Evolutionary conservation across 2,329 filamentous ascomycete genomes (phyloP), one percentile per base, ranked within the genome.

Genomic region (Sporothrix dimorphospora): DNA sequence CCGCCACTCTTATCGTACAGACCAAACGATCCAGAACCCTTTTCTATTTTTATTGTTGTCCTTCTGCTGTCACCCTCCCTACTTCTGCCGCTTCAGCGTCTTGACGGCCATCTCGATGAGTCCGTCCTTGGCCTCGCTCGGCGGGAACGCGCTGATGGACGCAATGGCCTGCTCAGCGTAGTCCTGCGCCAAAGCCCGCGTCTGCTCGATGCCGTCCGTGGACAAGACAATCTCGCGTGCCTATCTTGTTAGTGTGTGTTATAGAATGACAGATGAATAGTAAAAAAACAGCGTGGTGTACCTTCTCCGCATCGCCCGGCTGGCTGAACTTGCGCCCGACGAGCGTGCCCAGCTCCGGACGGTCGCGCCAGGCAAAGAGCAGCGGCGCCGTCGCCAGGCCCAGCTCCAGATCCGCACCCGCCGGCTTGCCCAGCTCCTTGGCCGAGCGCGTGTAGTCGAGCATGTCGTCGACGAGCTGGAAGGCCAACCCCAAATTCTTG

Each of bases 401-500:
- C 40, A 99, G 85, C 82, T 98, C 94, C 74, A 99, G 82, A 82
- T 99, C 96, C 40, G 96, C 96, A 53, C 95, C 96, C 5, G 95
- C 93, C 2, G 96, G 96, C 83, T 99, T 99, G 30, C 96, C 96
- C 55, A 99, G 84, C 80, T 98, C 94, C 73, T 89, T 87, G 55
- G 90, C 94, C 71, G 88, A 94, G 74, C 94, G 89, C 0, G 96
- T 98, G 81, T 98, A 99, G 81, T 99, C 96, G 77, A 99, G 86
- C 92, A 99, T 93, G 80, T 99, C 96, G 80, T 99, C 96, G 19
- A 99, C 95, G 11, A 99, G 87, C 85, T 99, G 96, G 83, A 99
- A 99, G 1, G 96, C 96, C 71, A 99, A 83, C 1, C 96, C 96
- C 63, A 99, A 81, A 78, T 99, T 98, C 82, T 94, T 94, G 69